Conservation (phyloP, 345 rosid species). For the Dipteronia dyeriana region DNA sequence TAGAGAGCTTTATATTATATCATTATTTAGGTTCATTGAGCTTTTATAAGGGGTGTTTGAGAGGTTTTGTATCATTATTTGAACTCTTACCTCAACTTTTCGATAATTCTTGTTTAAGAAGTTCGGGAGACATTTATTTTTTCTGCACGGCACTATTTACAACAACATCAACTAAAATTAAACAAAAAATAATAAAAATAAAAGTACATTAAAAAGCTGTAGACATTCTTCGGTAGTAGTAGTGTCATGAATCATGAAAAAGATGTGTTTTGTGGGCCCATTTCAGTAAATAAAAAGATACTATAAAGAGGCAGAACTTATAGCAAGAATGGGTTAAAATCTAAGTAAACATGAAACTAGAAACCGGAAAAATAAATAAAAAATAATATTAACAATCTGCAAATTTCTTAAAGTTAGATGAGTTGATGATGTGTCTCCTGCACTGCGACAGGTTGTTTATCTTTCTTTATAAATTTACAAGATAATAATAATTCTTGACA, state of each 20-base stretch:
- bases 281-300: background rate
- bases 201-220: background rate
- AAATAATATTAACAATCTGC: constrained; percentile 5
- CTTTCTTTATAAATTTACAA: background rate
- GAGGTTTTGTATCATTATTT: too few species aligned
- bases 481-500: background rate
- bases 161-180: too few species aligned
- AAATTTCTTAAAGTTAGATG: constrained; percentile 10
- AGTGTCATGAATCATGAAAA: background rate
- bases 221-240: background rate
- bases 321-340: background rate
- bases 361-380: background rate
- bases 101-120: too few species aligned
- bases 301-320: constrained; percentile 9
- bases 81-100: too few species aligned
- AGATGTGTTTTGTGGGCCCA: constrained; percentile 4
- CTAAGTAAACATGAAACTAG: constrained; percentile 18
- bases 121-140: too few species aligned
- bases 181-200: too few species aligned
- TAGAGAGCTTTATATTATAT: too few species aligned
- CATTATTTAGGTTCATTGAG: too few species aligned
- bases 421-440: constrained; percentile 19
- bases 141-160: too few species aligned
- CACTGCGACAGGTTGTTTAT: background rate
- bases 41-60: too few species aligned